Evolutionary conservation across 345 rosid genomes (phyloP).

Genomic region (Syzygium oleosum): DNA sequence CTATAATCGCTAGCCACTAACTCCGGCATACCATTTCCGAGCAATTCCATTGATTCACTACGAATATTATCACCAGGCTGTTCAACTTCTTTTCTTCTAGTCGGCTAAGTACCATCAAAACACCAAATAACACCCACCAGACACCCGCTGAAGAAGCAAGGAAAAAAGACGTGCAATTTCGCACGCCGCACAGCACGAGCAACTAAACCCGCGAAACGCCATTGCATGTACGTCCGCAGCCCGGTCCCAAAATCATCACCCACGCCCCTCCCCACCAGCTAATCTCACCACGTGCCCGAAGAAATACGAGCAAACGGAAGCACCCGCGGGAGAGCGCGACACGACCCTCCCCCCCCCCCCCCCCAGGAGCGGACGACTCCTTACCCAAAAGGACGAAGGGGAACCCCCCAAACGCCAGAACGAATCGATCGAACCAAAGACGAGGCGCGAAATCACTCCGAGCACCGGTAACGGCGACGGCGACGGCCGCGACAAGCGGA

Average conservation of each 20-base stretch:
- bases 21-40: not conserved
- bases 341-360: not conserved
- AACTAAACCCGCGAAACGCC: not conserved
- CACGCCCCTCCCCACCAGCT: not conserved
- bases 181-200: not conserved
- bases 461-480: not conserved
- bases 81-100: not conserved
- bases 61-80: not conserved
- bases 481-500: not conserved
- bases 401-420: not conserved
- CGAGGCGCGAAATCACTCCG: not conserved
- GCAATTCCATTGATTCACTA: not conserved
- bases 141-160: not conserved
- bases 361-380: not conserved
- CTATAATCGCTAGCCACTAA: not conserved
- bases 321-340: not conserved
- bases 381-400: not conserved
- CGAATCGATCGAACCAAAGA: not conserved
- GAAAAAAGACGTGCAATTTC: not conserved
- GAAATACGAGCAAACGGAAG: not conserved
- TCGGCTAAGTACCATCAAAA: not conserved
- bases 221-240: not conserved
- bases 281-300: not conserved
- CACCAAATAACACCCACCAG: not conserved
- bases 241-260: not conserved